These are phyloP conservation scores for Aureobasidium mangrovei DNA, from an alignment of 2,329 filamentous ascomycete species.

Conservation along the genomic window DNA sequence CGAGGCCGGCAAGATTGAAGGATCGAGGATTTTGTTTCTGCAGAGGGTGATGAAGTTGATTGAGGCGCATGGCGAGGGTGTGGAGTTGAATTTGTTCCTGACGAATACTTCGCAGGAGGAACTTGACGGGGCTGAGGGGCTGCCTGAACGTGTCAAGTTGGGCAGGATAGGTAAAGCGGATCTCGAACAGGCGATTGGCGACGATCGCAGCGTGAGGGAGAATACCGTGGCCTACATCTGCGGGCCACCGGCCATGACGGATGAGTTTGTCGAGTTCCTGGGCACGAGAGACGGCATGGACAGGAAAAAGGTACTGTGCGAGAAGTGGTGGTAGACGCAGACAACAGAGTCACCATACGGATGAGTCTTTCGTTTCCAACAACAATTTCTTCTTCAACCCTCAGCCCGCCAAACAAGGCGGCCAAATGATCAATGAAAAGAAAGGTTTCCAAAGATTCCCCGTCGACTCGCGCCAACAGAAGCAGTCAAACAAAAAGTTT, in stretches of 20 bases:
- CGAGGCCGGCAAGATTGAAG: constrained; percentile 21
- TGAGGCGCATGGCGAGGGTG: constrained; percentile 15
- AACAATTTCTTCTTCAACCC: not conserved
- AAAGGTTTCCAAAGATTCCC: no score
- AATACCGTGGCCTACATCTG: constrained; percentile 40
- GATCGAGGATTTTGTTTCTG: constrained; percentile 38
- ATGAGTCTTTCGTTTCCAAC: not conserved
- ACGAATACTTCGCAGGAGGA: constrained; percentile 22
- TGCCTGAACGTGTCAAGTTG: constrained; percentile 8
- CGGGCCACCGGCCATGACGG: constrained; percentile 41
- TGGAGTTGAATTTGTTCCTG: constrained; percentile 24
- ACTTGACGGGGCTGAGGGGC: not conserved
- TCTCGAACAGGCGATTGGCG: constrained; percentile 32
- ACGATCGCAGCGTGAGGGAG: constrained; percentile 25
- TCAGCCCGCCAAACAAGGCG: no score
- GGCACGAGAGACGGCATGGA: constrained; percentile 31
- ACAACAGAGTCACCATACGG: not conserved
- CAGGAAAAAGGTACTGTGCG: constrained; percentile 35
- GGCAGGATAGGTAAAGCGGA: constrained; percentile 27
- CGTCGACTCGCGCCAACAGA: no score
- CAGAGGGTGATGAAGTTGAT: constrained; percentile 33
- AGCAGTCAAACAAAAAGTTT: no score
- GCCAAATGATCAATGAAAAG: no score
- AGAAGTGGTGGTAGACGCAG: constrained; percentile 43
- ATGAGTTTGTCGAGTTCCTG: constrained; percentile 36